A percentile compares a stretch with the other conserved stretches of the same genome.
Conservation (phyloP, 441 rosid genomes). For the Populus hybrid region DNA sequence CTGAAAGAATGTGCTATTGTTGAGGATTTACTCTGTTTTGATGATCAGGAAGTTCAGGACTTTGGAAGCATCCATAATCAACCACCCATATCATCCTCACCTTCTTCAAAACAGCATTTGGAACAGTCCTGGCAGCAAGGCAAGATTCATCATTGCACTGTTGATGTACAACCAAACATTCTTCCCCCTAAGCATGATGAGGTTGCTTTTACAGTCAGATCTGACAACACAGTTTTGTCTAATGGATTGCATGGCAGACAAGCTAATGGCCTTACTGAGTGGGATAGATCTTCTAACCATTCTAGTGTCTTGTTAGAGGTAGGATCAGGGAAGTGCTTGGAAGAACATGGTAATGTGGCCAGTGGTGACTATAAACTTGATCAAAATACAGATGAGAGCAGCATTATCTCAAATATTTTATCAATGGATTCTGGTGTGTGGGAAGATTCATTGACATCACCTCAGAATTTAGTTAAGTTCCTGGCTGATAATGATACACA, state of each 20-base stretch:
- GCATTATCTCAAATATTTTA: constrained; percentile 62
- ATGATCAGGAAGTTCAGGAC: constrained; percentile 28
- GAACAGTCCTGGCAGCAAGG: constrained; percentile 20
- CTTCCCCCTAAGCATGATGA: constrained; percentile 6
- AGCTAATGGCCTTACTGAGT: constrained; percentile 24
- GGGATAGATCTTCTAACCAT: constrained; percentile 30
- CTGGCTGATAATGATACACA: constrained; percentile 51
- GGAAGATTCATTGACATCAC: constrained; percentile 63
- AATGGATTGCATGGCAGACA: constrained; percentile 42
- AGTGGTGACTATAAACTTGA: constrained; percentile 22
- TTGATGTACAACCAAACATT: constrained; percentile 16
- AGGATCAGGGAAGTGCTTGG: constrained; percentile 22
- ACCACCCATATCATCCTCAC: constrained; percentile 12
- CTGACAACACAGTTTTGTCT: constrained; percentile 28
- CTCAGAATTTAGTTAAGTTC: constrained; percentile 56
- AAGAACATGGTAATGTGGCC: constrained; percentile 15
- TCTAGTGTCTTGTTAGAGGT: constrained; percentile 33
- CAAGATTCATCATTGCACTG: constrained; percentile 11
- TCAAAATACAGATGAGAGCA: constrained; percentile 54
- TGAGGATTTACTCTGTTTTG: constrained; percentile 32
- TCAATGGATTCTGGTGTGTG: constrained; percentile 76
- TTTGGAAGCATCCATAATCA: constrained; percentile 20
- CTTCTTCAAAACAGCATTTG: constrained; percentile 16
- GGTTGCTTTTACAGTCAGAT: constrained; percentile 20
- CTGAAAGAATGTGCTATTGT: constrained; percentile 17